Evolutionary conservation across 164 flowering plant genomes (phyloP).

Genomic region (Tinospora cordifolia): DNA sequence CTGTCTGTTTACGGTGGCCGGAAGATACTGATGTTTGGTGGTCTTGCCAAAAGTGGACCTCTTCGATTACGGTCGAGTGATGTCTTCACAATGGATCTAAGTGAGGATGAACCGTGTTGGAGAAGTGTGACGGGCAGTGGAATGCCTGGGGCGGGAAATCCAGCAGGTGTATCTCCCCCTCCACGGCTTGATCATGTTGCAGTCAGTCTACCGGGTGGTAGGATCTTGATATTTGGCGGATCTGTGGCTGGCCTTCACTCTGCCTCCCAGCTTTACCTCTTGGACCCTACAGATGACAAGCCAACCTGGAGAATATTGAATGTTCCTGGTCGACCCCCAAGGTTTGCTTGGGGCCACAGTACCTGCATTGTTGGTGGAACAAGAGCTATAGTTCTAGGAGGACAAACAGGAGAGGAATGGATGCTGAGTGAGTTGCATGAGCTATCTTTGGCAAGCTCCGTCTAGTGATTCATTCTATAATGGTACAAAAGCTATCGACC

Average conservation of each 20-base stretch:
- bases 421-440: slow-evolving; percentile 83
- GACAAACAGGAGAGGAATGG: slow-evolving; percentile 96
- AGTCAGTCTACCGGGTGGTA: slow-evolving; percentile 83
- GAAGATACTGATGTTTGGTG: slow-evolving; percentile 91
- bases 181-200: slow-evolving; percentile 94
- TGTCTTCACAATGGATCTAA: slow-evolving; percentile 80
- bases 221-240: slow-evolving; percentile 88
- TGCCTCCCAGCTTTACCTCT: slow-evolving; percentile 73
- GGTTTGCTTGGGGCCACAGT: slow-evolving; percentile 94
- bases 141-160: slow-evolving; percentile 92
- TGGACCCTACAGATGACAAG: slow-evolving; percentile 88
- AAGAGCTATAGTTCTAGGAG: slow-evolving; percentile 82
- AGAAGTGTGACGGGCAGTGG: slow-evolving; percentile 79
- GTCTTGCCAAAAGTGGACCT: slow-evolving; percentile 86
- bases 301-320: slow-evolving; percentile 91
- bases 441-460: slow-evolving; percentile 56
- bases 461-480: slow-evolving; percentile 13
- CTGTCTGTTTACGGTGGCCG: slow-evolving; percentile 80
- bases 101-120: slow-evolving; percentile 88
- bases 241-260: slow-evolving; percentile 94
- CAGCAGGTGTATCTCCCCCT: slow-evolving; percentile 80
- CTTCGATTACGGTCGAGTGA: slow-evolving; percentile 83
- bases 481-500: slow-evolving; percentile 2
- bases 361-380: slow-evolving; percentile 93
- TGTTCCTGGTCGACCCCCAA: slow-evolving; percentile 82